phyloP scores from a whole-genome alignment of 1,284 basidiomycete genomes.

The Ustilago nuda region DNA sequence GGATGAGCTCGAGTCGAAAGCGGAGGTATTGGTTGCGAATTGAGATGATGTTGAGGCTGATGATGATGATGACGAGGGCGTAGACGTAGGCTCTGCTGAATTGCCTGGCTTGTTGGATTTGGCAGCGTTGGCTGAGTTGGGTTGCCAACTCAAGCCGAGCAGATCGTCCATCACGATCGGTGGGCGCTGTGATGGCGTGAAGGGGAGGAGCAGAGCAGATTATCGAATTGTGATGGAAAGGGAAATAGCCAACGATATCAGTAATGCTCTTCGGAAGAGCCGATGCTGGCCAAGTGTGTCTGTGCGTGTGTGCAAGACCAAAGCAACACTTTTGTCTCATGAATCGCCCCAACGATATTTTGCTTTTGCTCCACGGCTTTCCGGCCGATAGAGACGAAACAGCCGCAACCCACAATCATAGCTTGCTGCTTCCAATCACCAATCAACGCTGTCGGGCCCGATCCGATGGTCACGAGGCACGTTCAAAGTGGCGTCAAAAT shows the following conservation, averaged over 20 bases:
- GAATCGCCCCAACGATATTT: background rate
- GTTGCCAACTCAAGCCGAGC: conserved; percentile 63
- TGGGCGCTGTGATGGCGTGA: conserved; percentile 19
- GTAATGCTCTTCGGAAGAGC: background rate
- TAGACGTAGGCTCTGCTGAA: background rate
- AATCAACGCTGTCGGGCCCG: background rate
- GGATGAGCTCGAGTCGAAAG: conserved; percentile 9
- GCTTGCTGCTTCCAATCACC: background rate
- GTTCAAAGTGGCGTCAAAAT: no score
- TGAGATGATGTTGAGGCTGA: conserved; percentile 16
- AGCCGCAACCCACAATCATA: no score
- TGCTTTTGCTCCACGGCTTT: background rate
- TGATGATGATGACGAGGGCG: background rate
- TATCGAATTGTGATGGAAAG: background rate
- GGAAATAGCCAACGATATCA: background rate
- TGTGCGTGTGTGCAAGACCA: background rate
- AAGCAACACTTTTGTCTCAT: background rate
- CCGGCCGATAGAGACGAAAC: background rate
- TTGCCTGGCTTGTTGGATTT: conserved; percentile 18
- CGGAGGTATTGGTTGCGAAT: conserved; percentile 11
- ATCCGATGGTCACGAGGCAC: background rate
- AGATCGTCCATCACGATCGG: conserved; percentile 65
- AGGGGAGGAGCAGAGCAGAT: background rate
- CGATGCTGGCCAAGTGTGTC: background rate
- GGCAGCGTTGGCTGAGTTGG: conserved; percentile 12